phyloP scores from a whole-genome alignment of 1,284 basidiomycete genomes.

The Rhodotorula mucilaginosa region DNA sequence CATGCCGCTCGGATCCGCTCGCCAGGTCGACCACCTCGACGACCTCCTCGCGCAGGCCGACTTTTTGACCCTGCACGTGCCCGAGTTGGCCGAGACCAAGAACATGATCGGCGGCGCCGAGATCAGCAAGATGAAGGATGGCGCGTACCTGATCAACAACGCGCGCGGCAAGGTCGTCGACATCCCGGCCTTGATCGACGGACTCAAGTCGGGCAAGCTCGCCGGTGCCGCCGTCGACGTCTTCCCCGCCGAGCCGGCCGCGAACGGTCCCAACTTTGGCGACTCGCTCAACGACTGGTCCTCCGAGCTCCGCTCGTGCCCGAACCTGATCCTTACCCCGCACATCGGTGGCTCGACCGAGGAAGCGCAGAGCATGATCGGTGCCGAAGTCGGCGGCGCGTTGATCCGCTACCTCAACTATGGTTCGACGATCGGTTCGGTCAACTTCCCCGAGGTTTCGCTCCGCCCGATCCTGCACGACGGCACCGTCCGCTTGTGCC shows the following conservation, averaged over 20 bases:
- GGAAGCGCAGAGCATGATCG: constrained; percentile 96
- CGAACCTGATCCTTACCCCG: constrained; percentile 92
- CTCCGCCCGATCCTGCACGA: constrained; percentile 77
- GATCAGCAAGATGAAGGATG: constrained; percentile 89
- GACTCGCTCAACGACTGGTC: constrained; percentile 81
- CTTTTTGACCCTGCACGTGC: constrained; percentile 95
- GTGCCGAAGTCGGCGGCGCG: constrained; percentile 85
- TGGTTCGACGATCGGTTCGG: constrained; percentile 84
- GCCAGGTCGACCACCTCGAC: constrained; percentile 80
- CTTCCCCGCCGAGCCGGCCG: constrained; percentile 85
- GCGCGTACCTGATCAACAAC: constrained; percentile 96
- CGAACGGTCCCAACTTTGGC: constrained; percentile 82
- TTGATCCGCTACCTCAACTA: constrained; percentile 87
- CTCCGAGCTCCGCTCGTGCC: constrained; percentile 65
- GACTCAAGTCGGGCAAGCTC: constrained; percentile 78
- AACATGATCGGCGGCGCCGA: constrained; percentile 83
- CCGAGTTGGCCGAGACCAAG: constrained; percentile 92
- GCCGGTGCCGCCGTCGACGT: constrained; percentile 95
- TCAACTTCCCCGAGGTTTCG: constrained; percentile 99
- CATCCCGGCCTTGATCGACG: constrained; percentile 81
- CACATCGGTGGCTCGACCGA: constrained; percentile 99
- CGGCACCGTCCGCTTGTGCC: constrained; percentile 83
- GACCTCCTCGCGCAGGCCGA: constrained; percentile 77
- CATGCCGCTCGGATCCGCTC: constrained; percentile 95
- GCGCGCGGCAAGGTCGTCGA: constrained; percentile 93